These are phyloP conservation scores for Cadophora gregata DNA, from an alignment of 2,329 filamentous ascomycete species.

Conservation along the genomic window DNA sequence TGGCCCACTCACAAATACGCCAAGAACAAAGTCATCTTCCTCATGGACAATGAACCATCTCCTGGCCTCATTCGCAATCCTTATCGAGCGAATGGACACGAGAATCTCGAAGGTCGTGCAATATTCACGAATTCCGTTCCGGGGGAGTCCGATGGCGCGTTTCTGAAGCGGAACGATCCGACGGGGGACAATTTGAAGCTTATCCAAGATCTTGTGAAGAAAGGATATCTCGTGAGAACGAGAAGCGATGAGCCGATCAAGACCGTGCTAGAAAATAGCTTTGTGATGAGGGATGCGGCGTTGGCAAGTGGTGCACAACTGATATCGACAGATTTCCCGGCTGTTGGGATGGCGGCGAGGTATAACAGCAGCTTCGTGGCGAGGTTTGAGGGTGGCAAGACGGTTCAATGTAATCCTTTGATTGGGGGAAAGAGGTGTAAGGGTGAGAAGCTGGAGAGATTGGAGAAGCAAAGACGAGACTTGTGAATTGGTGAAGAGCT, in stretches of 20 bases:
- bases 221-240: conserved; percentile 21
- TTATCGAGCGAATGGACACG: conserved; percentile 17
- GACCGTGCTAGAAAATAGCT: conserved; percentile 13
- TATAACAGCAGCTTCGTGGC: conserved; percentile 21
- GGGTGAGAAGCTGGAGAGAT: background rate
- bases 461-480: background rate
- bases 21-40: conserved; percentile 18
- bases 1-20: conserved; percentile 15
- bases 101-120: conserved; percentile 10
- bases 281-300: conserved; percentile 14
- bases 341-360: conserved; percentile 16
- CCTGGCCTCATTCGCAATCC: conserved; percentile 13
- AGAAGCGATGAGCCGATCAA: conserved; percentile 18
- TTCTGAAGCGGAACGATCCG: conserved; percentile 15
- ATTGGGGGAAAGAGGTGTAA: conserved; percentile 8
- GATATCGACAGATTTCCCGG: conserved; percentile 20
- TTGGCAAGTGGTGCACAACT: conserved; percentile 20
- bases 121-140: conserved; percentile 23
- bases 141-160: conserved; percentile 16
- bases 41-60: conserved; percentile 20
- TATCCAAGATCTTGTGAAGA: conserved; percentile 21
- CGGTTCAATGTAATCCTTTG: conserved; percentile 14
- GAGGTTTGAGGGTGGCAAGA: conserved; percentile 17
- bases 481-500: background rate
- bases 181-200: conserved; percentile 13